Conservation (phyloP, 2,329 filamentous ascomycete species). For the Coniochaeta sp. region DNA sequence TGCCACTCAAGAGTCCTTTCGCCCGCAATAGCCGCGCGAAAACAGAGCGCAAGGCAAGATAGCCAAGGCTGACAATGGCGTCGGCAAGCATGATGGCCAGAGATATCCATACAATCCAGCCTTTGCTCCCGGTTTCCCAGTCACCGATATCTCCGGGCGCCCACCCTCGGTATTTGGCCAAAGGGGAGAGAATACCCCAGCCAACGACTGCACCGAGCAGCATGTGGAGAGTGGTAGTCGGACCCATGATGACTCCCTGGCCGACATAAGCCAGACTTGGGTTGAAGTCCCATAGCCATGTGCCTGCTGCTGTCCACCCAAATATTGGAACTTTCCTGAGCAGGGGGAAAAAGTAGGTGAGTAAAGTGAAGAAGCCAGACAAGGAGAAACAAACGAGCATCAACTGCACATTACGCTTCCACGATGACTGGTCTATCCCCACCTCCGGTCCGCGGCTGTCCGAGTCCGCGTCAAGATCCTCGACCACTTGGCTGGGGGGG, state of each 20-base stretch:
- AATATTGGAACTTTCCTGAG: slow-evolving; percentile 83
- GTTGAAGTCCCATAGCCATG: slow-evolving; percentile 94
- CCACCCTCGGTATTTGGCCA: slow-evolving; percentile 83
- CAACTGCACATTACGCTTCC: slow-evolving; percentile 41
- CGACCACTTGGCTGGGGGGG: slow-evolving; percentile 6
- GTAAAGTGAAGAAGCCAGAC: slow-evolving; percentile 64
- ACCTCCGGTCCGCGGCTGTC: slow-evolving; percentile 10
- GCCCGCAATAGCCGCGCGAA: not conserved
- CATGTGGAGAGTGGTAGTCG: slow-evolving; percentile 93
- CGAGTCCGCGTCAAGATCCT: slow-evolving; percentile 19
- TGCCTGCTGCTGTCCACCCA: slow-evolving; percentile 61
- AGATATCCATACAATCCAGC: slow-evolving; percentile 97
- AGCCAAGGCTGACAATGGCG: slow-evolving; percentile 78
- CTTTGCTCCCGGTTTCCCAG: slow-evolving; percentile 91
- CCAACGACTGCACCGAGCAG: slow-evolving; percentile 80
- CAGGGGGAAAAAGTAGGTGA: slow-evolving; percentile 83
- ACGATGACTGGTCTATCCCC: slow-evolving; percentile 20
- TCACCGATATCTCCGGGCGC: slow-evolving; percentile 78
- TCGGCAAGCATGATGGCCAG: slow-evolving; percentile 96
- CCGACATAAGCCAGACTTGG: slow-evolving; percentile 96
- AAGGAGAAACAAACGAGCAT: slow-evolving; percentile 49
- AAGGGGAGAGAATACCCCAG: slow-evolving; percentile 83
- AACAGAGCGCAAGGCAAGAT: slow-evolving; percentile 53
- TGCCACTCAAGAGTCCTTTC: not conserved
- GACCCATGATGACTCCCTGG: slow-evolving; percentile 98